Base-by-base conservation (phyloP, 108 stramenopile species). In the Conticribra weissflogii region DNA sequence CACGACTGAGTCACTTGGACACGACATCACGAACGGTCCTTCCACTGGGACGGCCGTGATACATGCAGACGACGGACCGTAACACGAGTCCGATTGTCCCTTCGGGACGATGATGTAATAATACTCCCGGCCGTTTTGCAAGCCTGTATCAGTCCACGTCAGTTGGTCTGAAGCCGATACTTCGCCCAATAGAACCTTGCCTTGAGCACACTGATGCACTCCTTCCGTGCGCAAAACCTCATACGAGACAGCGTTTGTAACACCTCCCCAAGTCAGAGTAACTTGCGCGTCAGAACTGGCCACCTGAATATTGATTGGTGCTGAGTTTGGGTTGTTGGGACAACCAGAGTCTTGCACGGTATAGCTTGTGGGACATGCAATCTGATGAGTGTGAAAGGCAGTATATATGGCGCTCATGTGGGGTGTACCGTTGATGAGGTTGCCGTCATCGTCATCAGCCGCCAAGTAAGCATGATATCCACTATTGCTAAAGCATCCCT, bases 101-200 rank as follows among this genome's bases (percentile, higher is more conserved):
- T 65, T 65, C 1, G 51, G 32, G 23, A 65, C 48, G 8, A 65
- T 51, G 23, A 65, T 52, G 32, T 65, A 65, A 28, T 52, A 65
- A 53, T 65, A 65, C 59, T 71, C 59, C 19, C 59, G 59, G n/a
- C 70, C 70, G 34, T 71, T 61, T 59, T 52, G 32, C 19, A 71
- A 34, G 1, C 70, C 70, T 17, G 41, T 60, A 36, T 71, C 70
- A 44, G 58, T 51, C 8, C 21, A 46, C 29, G 44, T 62, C 24
- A 45, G 19, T 16, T 19, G n/a, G 15, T 15, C 31, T 47, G 47
- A 23, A 41, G n/a, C n/a, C n/a, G 56, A 14, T 12, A 59, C 32
- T 19, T 18, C 49, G 9, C 29, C 68, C 12, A 71, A 19, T 29
- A 52, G 27, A 14, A 61, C 52, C 53, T 71, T 71, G 3, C 70